Evolutionary conservation across 2,329 filamentous ascomycete genomes (phyloP).

Genomic region (Rugonectria rugulosa): DNA sequence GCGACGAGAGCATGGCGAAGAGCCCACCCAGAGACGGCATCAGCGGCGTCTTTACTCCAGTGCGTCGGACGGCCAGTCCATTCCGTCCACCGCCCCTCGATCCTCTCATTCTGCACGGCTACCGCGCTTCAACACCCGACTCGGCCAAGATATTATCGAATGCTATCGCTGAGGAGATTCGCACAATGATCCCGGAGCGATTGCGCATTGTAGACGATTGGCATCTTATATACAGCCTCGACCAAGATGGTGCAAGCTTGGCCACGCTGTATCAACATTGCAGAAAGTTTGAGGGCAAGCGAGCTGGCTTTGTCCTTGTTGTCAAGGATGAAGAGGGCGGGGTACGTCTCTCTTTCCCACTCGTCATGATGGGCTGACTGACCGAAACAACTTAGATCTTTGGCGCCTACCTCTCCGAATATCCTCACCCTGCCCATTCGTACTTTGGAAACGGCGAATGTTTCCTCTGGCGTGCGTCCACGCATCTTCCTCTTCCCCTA

Average conservation of each 20-base stretch:
- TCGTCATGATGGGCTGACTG: constrained; percentile 17
- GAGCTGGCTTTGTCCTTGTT: constrained; percentile 90
- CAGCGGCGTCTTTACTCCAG: constrained; percentile 63
- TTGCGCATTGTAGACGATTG: constrained; percentile 88
- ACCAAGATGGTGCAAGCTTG: constrained; percentile 89
- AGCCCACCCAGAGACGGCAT: constrained; percentile 53
- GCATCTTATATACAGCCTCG: constrained; percentile 86
- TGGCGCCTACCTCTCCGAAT: constrained; percentile 92
- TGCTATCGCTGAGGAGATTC: constrained; percentile 88
- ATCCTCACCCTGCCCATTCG: constrained; percentile 79
- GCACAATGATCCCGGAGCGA: constrained; percentile 84
- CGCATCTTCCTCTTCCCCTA: constrained; percentile 60
- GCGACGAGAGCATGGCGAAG: constrained; percentile 24
- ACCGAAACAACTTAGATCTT: constrained; percentile 66
- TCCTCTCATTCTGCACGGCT: constrained; percentile 75
- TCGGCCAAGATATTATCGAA: constrained; percentile 73
- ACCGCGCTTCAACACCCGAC: constrained; percentile 64
- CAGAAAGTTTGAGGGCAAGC: constrained; percentile 68
- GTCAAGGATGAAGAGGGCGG: constrained; percentile 79
- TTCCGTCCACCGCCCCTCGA: constrained; percentile 91
- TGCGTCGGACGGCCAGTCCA: constrained; percentile 70
- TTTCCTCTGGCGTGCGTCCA: constrained; percentile 72
- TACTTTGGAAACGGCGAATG: constrained; percentile 98
- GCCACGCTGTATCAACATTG: constrained; percentile 85
- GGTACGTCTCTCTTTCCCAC: constrained; percentile 60